Evolutionary conservation across 179 eudicot species (phyloP).

Genomic region (Beta macrorhiza): DNA sequence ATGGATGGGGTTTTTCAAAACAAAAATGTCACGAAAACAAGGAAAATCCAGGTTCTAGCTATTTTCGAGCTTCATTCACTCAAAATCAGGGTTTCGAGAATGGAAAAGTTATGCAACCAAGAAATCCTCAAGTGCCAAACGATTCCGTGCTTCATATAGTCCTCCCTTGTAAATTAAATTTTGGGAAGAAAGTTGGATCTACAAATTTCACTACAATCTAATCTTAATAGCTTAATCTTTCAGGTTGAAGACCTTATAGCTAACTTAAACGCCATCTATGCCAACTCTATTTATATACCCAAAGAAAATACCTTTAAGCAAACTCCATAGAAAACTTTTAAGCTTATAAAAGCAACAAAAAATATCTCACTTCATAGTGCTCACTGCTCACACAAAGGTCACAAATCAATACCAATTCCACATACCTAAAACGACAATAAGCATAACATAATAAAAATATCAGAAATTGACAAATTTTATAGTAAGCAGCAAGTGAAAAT

Average conservation of each 20-base stretch:
- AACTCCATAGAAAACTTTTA: not conserved
- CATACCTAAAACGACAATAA: not conserved
- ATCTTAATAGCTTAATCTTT: not conserved
- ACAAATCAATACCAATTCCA: not conserved
- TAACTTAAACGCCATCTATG: not conserved
- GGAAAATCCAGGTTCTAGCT: too few relatives aligned
- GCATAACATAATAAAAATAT: not conserved
- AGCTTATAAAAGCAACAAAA: not conserved
- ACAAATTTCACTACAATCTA: too few relatives aligned
- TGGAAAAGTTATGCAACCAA: too few relatives aligned
- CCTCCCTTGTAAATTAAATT: too few relatives aligned
- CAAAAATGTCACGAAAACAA: too few relatives aligned
- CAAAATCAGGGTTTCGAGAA: too few relatives aligned
- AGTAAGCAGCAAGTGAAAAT: not conserved
- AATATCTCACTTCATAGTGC: not conserved
- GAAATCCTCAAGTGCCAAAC: too few relatives aligned
- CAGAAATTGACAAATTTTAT: not conserved
- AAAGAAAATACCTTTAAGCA: not conserved
- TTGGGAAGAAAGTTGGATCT: too few relatives aligned
- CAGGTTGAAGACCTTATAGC: not conserved
- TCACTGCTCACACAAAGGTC: not conserved
- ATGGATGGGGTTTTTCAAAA: too few relatives aligned
- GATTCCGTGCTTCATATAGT: too few relatives aligned
- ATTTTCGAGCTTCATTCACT: too few relatives aligned
- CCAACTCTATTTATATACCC: not conserved